Base-by-base conservation (phyloP, 768 basidiomycete genomes). In the Mrakia hoshinonis region DNA sequence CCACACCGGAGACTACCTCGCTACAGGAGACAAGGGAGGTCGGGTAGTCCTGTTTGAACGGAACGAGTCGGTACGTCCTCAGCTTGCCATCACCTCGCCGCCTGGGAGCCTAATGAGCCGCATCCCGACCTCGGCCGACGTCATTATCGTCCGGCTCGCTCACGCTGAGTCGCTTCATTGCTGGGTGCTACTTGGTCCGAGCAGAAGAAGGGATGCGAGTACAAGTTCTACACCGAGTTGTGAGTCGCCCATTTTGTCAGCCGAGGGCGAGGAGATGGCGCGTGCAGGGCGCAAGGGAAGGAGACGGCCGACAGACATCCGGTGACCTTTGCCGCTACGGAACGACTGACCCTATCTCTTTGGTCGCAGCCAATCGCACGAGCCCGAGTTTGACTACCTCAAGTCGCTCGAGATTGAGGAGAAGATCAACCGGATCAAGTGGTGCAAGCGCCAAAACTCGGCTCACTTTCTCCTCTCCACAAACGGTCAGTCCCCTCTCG, bases 361-460 rank as follows among this genome's bases (percentile, higher is more conserved):
- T 4, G 7, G 2, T 55, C 82, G 96, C 98, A 73, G 71, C 80
- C 96, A 99, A 84, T 94, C 92, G 58, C 96, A 99, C 80, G 96
- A 99, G 80, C 96, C 96, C 68, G 96, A 99, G 81, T 99, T 99
- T 81, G 96, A 99, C 83, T 99, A 99, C 81, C 87, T 99, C 78
- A 99, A 99, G 85, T 96, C 92, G 29, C 84, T 99, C 76, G 96
- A 99, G 85, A 99, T 99, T 81, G 96, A 99, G 82, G 96, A 99
- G 85, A 99, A 99, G 89, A 99, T 99, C 84, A 99, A 99, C 84
- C 91, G 96, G 87, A 99, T 99, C 86, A 92, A 93, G 80, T 99
- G 96, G 96, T 97, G 94, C 84, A 93, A 88, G 83, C 86, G 96
- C 75, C 93, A 96, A 82, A 98, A 98, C 80, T 85, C 90, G 58